Base-by-base conservation (phyloP, 345 rosid species). In the Murraya paniculata region DNA sequence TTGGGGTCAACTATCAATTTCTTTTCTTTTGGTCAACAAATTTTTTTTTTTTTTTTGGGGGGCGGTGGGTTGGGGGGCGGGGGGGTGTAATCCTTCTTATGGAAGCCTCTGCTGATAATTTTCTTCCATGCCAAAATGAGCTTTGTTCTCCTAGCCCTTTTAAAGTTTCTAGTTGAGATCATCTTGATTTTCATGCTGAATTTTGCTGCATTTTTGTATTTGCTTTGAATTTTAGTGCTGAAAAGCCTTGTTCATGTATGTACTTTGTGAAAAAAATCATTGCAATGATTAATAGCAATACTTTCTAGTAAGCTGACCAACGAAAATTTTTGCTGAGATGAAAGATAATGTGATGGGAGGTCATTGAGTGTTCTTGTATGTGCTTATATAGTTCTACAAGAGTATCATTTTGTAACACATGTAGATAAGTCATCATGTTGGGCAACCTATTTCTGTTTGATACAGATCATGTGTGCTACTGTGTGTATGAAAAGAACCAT, bases 1-100 rank as follows among this genome's bases (percentile, higher is more conserved):
- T 68, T 57, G 38, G 41, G 82, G 65, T 66, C 57, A 70, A 58
- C 45, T 59, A 28, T 45, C 18, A 45, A 45, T 45, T 71, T 11
- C 1, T 53, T 71, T 56, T 18, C 24, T 56, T 16, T 6, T 50
- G 28, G 33, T 24, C 13, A 62, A 38, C 55, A 9, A 27, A 36
- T 31, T 24, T 68, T 22, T 11, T 73, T 9, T 27, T 60, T 50
- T 7, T n/a, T n/a, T n/a, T n/a, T n/a, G n/a, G n/a, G n/a, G n/a
- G n/a, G n/a, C n/a, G n/a, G n/a, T n/a, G n/a, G n/a, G n/a, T n/a
- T n/a, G n/a, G n/a, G n/a, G n/a, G n/a, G n/a, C n/a, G n/a, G n/a
- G n/a, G n/a, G n/a, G n/a, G n/a, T n/a, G n/a, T n/a, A n/a, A 16
- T 5, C 7, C 31, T 28, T 19, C 38, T 9, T 9, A 31, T 30